A percentile compares a stretch with the other conserved stretches of the same genome.
phyloP scores from a whole-genome alignment of 495 filamentous ascomycete species.

The Gamarada debralockiae region DNA sequence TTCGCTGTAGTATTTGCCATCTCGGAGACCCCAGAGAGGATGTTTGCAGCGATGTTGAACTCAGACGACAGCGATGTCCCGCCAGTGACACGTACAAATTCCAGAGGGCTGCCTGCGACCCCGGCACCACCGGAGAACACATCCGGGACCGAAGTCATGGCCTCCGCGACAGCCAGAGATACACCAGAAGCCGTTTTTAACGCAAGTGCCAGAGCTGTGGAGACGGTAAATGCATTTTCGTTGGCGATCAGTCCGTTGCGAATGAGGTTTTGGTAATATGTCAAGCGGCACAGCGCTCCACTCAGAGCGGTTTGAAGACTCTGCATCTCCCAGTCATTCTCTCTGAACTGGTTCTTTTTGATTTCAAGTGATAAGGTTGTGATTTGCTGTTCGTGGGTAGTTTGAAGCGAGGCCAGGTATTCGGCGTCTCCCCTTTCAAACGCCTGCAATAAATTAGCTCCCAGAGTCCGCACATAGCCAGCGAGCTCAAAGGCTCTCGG shows the following conservation, averaged over 20 bases:
- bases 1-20: background rate
- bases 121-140: background rate
- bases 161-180: background rate
- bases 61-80: background rate
- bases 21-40: background rate
- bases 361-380: background rate
- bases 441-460: background rate
- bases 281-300: background rate
- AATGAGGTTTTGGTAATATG: background rate
- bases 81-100: background rate
- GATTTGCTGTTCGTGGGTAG: background rate
- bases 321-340: background rate
- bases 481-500: background rate
- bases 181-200: background rate
- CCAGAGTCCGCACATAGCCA: background rate
- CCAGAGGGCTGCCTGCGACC: background rate
- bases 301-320: background rate
- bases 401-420: background rate
- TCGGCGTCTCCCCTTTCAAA: slow-evolving; percentile 4
- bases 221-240: background rate
- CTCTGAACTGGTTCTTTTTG: background rate
- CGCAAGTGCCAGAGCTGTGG: background rate
- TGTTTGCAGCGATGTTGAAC: background rate
- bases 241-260: background rate
- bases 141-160: background rate